A percentile compares a stretch with the other conserved stretches of the same genome.
Evolutionary conservation across 2,329 filamentous ascomycete species (phyloP).

Genomic region (Talaromyces sp.): DNA sequence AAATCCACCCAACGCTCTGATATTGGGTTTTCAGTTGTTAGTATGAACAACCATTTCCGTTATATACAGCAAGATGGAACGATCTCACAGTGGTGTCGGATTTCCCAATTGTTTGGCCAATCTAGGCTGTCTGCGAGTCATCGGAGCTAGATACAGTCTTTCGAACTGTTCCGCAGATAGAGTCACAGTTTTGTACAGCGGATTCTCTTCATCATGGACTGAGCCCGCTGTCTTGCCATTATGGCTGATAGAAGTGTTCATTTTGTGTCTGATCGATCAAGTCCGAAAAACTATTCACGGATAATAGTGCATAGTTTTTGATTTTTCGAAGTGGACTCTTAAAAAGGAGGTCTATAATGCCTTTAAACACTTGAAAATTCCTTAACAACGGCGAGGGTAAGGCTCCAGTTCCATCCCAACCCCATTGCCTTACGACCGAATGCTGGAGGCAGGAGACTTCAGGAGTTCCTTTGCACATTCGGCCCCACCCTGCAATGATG

Average conservation of each 20-base stretch:
- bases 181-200: not conserved
- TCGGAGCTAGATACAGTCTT: constrained; percentile 47
- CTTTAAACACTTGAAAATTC: not conserved
- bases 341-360: not conserved
- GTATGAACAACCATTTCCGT: not conserved
- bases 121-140: constrained; percentile 24
- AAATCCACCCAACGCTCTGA: constrained; percentile 54
- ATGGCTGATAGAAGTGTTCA: not conserved
- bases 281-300: not conserved
- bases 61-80: not conserved
- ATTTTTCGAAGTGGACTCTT: not conserved
- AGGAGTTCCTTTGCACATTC: not conserved
- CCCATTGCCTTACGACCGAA: not conserved
- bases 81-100: constrained; percentile 27
- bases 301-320: not conserved
- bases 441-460: not conserved
- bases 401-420: not conserved
- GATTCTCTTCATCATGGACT: constrained; percentile 1
- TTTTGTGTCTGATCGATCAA: not conserved
- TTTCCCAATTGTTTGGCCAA: constrained; percentile 27
- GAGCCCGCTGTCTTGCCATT: constrained; percentile 7
- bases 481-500: not conserved
- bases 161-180: constrained; percentile 49
- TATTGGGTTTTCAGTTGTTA: not conserved
- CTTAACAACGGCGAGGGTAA: not conserved